Percentiles rank a stretch among this genome's conserved stretches.
Evolutionary conservation across 2,329 filamentous ascomycete genomes (phyloP).

Genomic region (Fusarium floridanum): DNA sequence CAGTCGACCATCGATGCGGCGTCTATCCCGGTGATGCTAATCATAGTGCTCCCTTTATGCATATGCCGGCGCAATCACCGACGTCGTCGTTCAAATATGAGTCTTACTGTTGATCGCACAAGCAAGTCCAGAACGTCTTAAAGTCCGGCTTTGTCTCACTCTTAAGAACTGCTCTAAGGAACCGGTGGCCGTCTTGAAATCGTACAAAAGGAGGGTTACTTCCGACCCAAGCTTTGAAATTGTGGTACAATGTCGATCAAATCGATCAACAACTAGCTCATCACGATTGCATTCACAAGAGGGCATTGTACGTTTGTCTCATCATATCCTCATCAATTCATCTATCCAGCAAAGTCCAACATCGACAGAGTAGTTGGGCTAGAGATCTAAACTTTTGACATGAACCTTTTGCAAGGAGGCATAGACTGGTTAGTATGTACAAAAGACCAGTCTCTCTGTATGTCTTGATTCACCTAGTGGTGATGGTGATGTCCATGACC

Average conservation of each 20-base stretch:
- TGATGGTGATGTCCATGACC: slow-evolving; percentile 31
- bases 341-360: slow-evolving; percentile 2
- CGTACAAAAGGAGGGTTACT: slow-evolving; percentile 16
- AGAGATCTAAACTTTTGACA: not conserved
- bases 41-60: not conserved
- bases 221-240: slow-evolving; percentile 10
- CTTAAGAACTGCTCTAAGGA: slow-evolving; percentile 10
- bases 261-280: not conserved
- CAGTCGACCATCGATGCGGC: not conserved
- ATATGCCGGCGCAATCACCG: not conserved
- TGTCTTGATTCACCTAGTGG: slow-evolving; percentile 8
- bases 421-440: slow-evolving; percentile 22
- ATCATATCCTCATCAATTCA: slow-evolving; percentile 23
- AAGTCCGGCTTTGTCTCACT: slow-evolving; percentile 28
- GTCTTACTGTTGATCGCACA: slow-evolving; percentile 15
- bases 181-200: slow-evolving; percentile 1
- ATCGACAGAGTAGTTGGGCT: not conserved
- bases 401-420: not conserved
- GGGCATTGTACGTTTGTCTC: not conserved
- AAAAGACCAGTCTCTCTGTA: not conserved
- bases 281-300: slow-evolving; percentile 15
- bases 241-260: slow-evolving; percentile 1
- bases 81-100: not conserved
- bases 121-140: slow-evolving; percentile 6
- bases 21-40: not conserved